Conservation (phyloP, 805 yeast genomes). For the Lipomyces sp. region DNA sequence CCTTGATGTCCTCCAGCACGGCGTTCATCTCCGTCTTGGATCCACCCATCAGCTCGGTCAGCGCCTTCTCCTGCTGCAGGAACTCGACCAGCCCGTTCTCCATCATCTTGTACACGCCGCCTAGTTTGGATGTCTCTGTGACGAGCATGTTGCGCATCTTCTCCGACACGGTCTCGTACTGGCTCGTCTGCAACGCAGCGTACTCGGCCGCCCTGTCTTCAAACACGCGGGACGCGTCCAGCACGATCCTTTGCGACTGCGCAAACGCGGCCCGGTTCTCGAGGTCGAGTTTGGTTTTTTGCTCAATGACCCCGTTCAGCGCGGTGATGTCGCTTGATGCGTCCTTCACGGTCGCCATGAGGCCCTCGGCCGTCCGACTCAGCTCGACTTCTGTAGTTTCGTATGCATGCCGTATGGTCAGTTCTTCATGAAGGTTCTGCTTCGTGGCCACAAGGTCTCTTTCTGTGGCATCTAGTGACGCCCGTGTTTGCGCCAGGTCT, state of each 20-base stretch:
- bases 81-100: conserved; percentile 16
- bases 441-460: conserved; percentile 20
- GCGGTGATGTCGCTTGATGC: conserved; percentile 27
- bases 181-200: conserved; percentile 42
- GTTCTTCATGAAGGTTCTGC: conserved; percentile 30
- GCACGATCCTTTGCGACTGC: conserved; percentile 40
- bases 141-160: conserved; percentile 15
- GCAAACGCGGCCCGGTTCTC: conserved; percentile 13
- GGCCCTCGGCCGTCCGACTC: conserved; percentile 30
- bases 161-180: conserved; percentile 9
- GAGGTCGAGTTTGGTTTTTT: conserved; percentile 16
- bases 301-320: conserved; percentile 28
- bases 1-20: conserved; percentile 26
- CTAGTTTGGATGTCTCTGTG: conserved; percentile 21
- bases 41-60: conserved; percentile 16
- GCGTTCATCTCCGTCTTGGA: conserved; percentile 26
- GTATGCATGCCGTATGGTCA: conserved; percentile 31
- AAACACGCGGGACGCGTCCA: conserved; percentile 49
- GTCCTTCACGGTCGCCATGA: conserved; percentile 29
- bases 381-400: conserved; percentile 35
- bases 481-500: conserved; percentile 25
- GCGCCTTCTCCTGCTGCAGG: conserved; percentile 9
- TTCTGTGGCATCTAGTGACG: conserved; percentile 19
- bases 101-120: conserved; percentile 20
- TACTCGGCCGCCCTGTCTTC: conserved; percentile 48